Evolutionary conservation across 2,329 filamentous ascomycete species (phyloP), one percentile per base, ranked within the genome.

Genomic region (Microdochium trichocladiopsis): DNA sequence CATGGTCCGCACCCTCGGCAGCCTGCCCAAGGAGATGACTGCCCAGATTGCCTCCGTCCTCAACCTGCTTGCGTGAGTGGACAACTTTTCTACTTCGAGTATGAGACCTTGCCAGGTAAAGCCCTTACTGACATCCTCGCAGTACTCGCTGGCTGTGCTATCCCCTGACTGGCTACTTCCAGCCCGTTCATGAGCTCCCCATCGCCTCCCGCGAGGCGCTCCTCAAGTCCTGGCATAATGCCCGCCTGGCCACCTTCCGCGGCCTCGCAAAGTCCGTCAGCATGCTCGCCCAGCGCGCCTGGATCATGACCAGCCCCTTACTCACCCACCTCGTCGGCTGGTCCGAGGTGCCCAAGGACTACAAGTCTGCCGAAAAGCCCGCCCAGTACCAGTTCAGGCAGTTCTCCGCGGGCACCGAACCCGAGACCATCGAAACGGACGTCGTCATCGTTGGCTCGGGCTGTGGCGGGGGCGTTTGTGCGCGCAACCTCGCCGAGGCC

Each of bases 381-480:
- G 71, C 66, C 51, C 66, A 72, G 31, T 78, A 73, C 57, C 63
- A 67, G 3, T 79, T 79, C 56, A 59, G 77, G 9, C 72, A 78
- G 55, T 62, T 75, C 50, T 70, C 68, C n/a, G 37, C 56, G 23
- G 51, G 51, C 16, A 6, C 48, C 25, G 49, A 72, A 5, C 71
- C 78, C 1, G 78, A 81, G 56, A 71, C 72, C 3, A 71, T 88
- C 25, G 79, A 86, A 50, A 82, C 82, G 0, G 86, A 89, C 64
- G 79, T 89, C 0, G 77, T 90, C 16, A 78, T 90, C 50, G 75
- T 90, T 8, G 87, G 87, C 1, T 87, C 83, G 50, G 87, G 87
- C 3, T 89, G 86, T 60, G 87, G 87, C 53, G 86, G 83, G 18
- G 84, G 75, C 2, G 86, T 90, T 0, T 78, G 77, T 18, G 86